Evolutionary conservation across 2,329 filamentous ascomycete species (phyloP).

Genomic region (Talaromyces verruculosus): DNA sequence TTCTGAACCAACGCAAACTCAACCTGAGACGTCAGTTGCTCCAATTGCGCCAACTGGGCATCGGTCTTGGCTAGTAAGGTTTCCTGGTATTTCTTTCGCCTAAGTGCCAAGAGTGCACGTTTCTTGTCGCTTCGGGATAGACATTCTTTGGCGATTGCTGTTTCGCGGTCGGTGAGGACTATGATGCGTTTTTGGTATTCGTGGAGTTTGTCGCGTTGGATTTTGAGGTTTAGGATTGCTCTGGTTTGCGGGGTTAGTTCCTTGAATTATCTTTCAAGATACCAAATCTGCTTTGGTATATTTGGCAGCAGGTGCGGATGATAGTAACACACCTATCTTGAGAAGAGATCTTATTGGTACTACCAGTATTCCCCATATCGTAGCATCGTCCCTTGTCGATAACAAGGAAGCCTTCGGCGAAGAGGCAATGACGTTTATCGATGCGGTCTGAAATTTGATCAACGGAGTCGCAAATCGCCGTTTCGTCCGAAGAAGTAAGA

Average conservation of each 20-base stretch:
- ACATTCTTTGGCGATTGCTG: constrained; percentile 79
- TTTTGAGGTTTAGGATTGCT: constrained; percentile 96
- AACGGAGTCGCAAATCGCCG: background rate
- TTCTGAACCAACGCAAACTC: constrained; percentile 97
- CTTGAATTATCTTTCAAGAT: background rate
- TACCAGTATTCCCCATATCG: constrained; percentile 64
- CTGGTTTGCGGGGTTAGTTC: constrained; percentile 48
- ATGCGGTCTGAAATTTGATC: background rate
- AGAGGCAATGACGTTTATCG: constrained; percentile 8
- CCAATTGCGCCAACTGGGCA: constrained; percentile 87
- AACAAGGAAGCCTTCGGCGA: constrained; percentile 8
- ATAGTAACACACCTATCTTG: constrained; percentile 74
- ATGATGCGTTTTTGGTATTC: constrained; percentile 92
- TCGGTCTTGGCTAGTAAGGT: constrained; percentile 85
- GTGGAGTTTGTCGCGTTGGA: constrained; percentile 93
- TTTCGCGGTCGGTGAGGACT: constrained; percentile 82
- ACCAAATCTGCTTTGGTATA: background rate
- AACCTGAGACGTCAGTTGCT: constrained; percentile 82
- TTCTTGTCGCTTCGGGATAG: constrained; percentile 75
- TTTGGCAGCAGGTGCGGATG: background rate
- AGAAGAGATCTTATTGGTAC: constrained; percentile 65
- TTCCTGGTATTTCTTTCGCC: constrained; percentile 96
- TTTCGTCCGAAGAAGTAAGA: background rate
- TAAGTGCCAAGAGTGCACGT: constrained; percentile 80
- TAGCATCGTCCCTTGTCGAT: constrained; percentile 18